Conservation (phyloP, 1,139 yeast species). For the Debaryomyces udenii region DNA sequence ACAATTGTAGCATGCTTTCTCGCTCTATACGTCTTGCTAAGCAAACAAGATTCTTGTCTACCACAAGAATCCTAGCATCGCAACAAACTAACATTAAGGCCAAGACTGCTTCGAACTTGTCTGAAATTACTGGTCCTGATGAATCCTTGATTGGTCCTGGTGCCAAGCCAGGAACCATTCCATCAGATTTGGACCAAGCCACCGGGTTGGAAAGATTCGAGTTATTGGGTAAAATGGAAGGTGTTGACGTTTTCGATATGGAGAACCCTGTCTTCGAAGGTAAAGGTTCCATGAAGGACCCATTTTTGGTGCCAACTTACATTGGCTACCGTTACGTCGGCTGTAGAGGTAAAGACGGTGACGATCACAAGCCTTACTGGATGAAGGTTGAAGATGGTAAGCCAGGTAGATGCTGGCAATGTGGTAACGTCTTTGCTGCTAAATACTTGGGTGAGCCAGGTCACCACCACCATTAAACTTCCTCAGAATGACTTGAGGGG, state of each 20-base stretch:
- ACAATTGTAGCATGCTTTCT: constrained; percentile 39
- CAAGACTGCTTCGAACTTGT: constrained; percentile 67
- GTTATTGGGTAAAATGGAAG: constrained; percentile 90
- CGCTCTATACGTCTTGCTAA: constrained; percentile 45
- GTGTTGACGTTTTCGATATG: constrained; percentile 92
- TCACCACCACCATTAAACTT: constrained; percentile 52
- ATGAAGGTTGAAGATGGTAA: constrained; percentile 83
- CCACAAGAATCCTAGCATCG: constrained; percentile 34
- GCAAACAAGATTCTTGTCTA: constrained; percentile 46
- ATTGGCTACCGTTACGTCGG: constrained; percentile 96
- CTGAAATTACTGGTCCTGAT: constrained; percentile 80
- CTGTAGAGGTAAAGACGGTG: constrained; percentile 90
- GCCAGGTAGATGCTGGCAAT: constrained; percentile 97
- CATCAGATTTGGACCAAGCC: constrained; percentile 93
- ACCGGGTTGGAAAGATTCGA: constrained; percentile 98
- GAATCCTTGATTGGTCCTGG: constrained; percentile 84
- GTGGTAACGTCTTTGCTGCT: constrained; percentile 92
- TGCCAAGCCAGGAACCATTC: constrained; percentile 80
- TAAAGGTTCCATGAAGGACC: constrained; percentile 85
- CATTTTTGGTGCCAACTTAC: constrained; percentile 86
- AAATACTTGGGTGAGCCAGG: constrained; percentile 86
- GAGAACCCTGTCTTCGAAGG: constrained; percentile 88
- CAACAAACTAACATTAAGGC: constrained; percentile 36
- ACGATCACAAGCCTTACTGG: constrained; percentile 91
- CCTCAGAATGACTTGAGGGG: background rate